Evolutionary conservation across 805 yeast species (phyloP), one percentile per base, ranked within the genome.

Genomic region (Schwanniomyces yamadae): DNA sequence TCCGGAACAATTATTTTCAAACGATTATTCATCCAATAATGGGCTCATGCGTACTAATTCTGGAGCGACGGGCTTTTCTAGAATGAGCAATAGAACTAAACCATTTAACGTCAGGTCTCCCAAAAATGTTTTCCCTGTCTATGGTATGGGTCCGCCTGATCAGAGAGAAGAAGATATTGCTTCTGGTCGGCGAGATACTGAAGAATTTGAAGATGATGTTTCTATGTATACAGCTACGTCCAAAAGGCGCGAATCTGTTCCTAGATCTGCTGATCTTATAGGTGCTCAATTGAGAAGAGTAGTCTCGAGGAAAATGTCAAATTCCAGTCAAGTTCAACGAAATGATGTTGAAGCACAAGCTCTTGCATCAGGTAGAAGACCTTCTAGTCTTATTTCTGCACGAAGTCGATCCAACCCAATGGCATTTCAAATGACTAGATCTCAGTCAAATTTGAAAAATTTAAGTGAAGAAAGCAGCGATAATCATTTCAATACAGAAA

Each of bases 51-150:
- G 6, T 20, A 27, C n/a, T n/a, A n/a, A n/a, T 10, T 28, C 55
- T 4, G 33, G 42, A 14, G 12, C 28, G 12, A 39, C 52, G 11
- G 33, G 41, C 1, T 15, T 15, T 12, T 40, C 46, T 4, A 34
- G 45, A 10, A 25, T 25, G 21, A 39, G 39, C 12, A 29, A 34
- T 7, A 31, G 29, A 24, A n/a, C 28, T 16, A 13, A 23, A 16
- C 26, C 26, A 7, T 12, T 14, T 19, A 24, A 25, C 20, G 39
- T 18, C 7, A 52, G 54, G 30, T 81, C 89, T 1, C 95, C 91
- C 3, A 76, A 76, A 17, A 87, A 87, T 41, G 89, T 84, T 1
- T 84, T 84, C 59, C 93, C 95, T 0, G 90, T 84, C 2, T 68
- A 69, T 46, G 91, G 86, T 1, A 83, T 84, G 91, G 89, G 86